Conservation (phyloP, 352 stramenopile genomes). For the Globisporangium canariense region DNA sequence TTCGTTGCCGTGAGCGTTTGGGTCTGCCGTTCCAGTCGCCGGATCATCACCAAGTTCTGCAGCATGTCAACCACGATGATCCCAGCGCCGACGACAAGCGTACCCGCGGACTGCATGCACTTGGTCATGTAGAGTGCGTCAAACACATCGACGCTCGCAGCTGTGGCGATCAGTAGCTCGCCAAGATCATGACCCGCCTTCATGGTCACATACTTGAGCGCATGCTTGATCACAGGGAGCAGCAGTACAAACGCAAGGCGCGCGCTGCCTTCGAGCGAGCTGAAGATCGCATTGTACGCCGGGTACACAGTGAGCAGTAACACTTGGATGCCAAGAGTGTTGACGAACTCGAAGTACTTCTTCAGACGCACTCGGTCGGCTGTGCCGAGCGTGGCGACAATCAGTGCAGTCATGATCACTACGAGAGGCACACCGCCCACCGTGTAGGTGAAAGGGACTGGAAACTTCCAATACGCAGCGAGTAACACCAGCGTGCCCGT, state of each 20-base stretch:
- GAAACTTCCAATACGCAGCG: not conserved
- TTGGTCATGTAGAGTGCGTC: conserved; percentile 20
- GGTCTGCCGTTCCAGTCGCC: not conserved
- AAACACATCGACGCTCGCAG: conserved; percentile 10
- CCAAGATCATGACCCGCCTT: not conserved
- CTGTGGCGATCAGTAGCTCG: not conserved
- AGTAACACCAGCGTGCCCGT: not conserved
- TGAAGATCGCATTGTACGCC: conserved; percentile 11
- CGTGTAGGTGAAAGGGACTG: conserved; percentile 9
- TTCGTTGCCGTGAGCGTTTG: no score
- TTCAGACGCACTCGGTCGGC: not conserved
- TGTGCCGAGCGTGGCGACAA: not conserved
- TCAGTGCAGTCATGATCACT: not conserved
- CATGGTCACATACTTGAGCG: not conserved
- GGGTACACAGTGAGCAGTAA: conserved; percentile 6
- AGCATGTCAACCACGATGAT: conserved; percentile 7
- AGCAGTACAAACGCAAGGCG: conserved; percentile 13
- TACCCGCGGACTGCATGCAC: conserved; percentile 20
- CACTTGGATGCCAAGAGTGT: not conserved
- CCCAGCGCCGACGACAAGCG: conserved; percentile 16
- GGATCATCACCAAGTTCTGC: conserved; percentile 3
- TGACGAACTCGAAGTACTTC: not conserved
- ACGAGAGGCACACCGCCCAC: not conserved
- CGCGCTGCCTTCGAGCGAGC: not conserved
- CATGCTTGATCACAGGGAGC: conserved; percentile 6